A percentile compares a stretch with the other conserved stretches of the same genome.
Evolutionary conservation across 176 grass and related monocot genomes (phyloP).

Genomic region (Rhipidocladum racemiflorum): DNA sequence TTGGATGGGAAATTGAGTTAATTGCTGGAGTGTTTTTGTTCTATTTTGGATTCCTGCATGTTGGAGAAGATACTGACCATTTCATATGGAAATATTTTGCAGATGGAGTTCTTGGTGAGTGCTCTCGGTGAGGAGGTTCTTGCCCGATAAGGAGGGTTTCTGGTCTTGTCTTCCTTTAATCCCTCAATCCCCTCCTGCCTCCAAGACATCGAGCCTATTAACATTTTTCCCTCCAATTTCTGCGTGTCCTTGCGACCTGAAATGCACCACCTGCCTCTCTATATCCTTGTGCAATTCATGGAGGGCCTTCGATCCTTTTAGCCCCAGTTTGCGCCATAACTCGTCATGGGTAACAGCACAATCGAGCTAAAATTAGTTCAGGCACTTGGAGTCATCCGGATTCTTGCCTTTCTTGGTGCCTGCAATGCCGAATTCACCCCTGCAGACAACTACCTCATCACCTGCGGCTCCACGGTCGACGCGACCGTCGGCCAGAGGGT

Average conservation of each 20-base stretch:
- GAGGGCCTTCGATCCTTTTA: not conserved
- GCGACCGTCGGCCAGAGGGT: slow-evolving; percentile 32
- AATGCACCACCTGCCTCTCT: not conserved
- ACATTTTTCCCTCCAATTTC: not conserved
- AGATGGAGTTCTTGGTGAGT: slow-evolving; percentile 28
- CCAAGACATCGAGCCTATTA: not conserved
- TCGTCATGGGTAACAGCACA: slow-evolving; percentile 10
- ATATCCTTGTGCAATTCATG: not conserved
- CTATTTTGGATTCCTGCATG: not conserved
- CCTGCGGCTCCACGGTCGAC: slow-evolving; percentile 57
- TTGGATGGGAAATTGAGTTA: not conserved
- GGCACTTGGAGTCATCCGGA: slow-evolving; percentile 8
- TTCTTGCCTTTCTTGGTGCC: not conserved
- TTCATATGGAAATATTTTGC: not conserved
- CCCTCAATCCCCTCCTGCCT: not conserved
- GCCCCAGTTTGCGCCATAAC: not conserved
- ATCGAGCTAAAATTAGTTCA: not conserved
- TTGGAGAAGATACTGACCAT: not conserved
- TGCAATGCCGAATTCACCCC: slow-evolving; percentile 65
- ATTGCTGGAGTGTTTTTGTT: not conserved
- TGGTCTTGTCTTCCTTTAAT: not conserved
- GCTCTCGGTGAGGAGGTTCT: not conserved
- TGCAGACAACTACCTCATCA: slow-evolving; percentile 76
- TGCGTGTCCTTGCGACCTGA: not conserved
- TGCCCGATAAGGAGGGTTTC: slow-evolving; percentile 6